These are phyloP conservation scores for Penicillium sp. DNA, from an alignment of 2,329 filamentous ascomycete genomes.

Conservation along the genomic window DNA sequence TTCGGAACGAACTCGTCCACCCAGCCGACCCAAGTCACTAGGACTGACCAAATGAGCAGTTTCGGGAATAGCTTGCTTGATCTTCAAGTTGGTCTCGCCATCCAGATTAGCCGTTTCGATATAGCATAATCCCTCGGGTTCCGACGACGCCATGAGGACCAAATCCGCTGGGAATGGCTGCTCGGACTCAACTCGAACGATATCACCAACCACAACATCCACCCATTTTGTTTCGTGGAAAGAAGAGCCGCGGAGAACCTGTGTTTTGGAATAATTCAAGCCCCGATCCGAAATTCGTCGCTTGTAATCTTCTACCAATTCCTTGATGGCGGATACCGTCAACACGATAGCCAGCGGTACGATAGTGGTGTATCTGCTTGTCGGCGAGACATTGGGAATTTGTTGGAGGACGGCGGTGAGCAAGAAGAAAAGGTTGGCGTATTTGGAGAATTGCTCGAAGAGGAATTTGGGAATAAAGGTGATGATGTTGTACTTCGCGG, in stretches of 20 bases:
- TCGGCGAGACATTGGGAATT: slow-evolving; percentile 91
- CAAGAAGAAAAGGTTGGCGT: slow-evolving; percentile 98
- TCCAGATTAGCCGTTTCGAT: slow-evolving; percentile 98
- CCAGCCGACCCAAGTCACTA: slow-evolving; percentile 79
- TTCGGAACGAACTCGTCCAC: slow-evolving; percentile 86
- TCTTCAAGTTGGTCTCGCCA: slow-evolving; percentile 97
- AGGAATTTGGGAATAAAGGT: slow-evolving; percentile 97
- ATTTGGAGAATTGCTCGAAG: slow-evolving; percentile 98
- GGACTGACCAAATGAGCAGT: slow-evolving; percentile 85
- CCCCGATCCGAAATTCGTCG: slow-evolving; percentile 82
- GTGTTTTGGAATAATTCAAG: slow-evolving; percentile 84
- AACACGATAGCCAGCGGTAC: slow-evolving; percentile 88
- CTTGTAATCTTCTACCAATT: slow-evolving; percentile 90
- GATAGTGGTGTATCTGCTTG: slow-evolving; percentile 94
- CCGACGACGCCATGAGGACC: slow-evolving; percentile 88
- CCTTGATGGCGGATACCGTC: slow-evolving; percentile 92
- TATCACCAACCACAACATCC: slow-evolving; percentile 87
- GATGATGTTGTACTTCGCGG: slow-evolving; percentile 91
- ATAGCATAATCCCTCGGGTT: slow-evolving; percentile 96
- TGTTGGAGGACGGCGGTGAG: slow-evolving; percentile 95
- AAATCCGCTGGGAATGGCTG: slow-evolving; percentile 93
- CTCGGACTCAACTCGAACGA: slow-evolving; percentile 90
- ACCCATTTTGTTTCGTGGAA: slow-evolving; percentile 93
- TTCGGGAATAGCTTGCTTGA: slow-evolving; percentile 95
- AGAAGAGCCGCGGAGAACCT: slow-evolving; percentile 75